Base-by-base conservation (phyloP, 2,329 filamentous ascomycete species). In the Nigrospora sphaerica region DNA sequence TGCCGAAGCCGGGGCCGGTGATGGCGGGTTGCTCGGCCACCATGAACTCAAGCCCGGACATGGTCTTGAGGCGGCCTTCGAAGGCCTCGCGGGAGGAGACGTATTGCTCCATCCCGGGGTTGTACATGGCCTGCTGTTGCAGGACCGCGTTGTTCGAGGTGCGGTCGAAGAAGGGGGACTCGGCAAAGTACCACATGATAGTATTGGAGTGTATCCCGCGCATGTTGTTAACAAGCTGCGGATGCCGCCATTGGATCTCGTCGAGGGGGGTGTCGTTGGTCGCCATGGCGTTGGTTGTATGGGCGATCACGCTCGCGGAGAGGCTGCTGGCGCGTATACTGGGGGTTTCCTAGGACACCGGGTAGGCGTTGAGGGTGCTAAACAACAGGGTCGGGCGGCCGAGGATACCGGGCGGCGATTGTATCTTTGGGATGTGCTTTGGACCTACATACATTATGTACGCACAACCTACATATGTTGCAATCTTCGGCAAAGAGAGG, bases 61-160 rank as follows among this genome's bases (percentile, higher is more conserved):
- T 85, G 47, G 75, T 78, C 53, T 72, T 74, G 33, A 86, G 66
- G 17, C 77, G 78, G 12, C 69, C 74, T 59, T 86, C 82, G 51
- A 86, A 85, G 3, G 74, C 70, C 56, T 83, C 80, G 39, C 81
- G 77, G 0, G 78, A 85, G 47, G 73, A 68, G 12, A 86, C 72
- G 19, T 78, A 68, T 40, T 73, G 72, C 39, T 69, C 70, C 71
- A 85, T 79, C 50, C 71, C 68, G 23, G 69, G 69, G 61, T 85
- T 85, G 64, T 73, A 79, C 62, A 78, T 70, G 37, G 80, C 79
- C 62, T 86, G 82, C 52, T 68, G 74, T 57, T 74, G 77, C 35
- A 86, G 68, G 33, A 83, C 71, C 52, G 77, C 78, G 62, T 86
- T 86, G 62, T 85, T 86, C 53, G 80, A 84, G 2, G 79, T 84